Evolutionary conservation across 129 eudicot genomes (phyloP), one percentile per base, ranked within the genome.

Genomic region (Rutidosis leptorrhynchoides): DNA sequence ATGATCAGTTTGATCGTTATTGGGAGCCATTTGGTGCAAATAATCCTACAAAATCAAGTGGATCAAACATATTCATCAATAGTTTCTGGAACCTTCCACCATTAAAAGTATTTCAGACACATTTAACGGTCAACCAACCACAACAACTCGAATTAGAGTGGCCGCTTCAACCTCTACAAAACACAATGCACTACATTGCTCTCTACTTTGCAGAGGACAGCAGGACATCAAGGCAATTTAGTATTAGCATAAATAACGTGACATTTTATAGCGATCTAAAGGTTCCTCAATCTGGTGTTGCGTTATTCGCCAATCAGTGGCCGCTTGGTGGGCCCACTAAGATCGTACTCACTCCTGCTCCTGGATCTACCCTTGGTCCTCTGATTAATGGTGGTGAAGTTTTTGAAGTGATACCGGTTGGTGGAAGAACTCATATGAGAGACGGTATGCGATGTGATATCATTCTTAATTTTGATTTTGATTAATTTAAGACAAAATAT

Each of bases 1-100:
- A 89, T 72, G 97, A 94, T 75, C 73, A 29, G 65, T 94, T 80
- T 64, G 90, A 84, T 69, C 99, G 99, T 23, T 94, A 70, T 16
- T 94, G 97, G 99, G 83, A 72, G 59, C 88, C 95, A 42, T 89
- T 74, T 71, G 96, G 93, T 59, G 73, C 26, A 42, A 67, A 66
- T 46, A 82, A 65, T 71, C 85, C 89, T n/a, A 69, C 86, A 28
- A 11, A 25, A 3, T 45, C 77, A 20, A 61, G 53, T 15, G 79
- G 69, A 23, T 57, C 49, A 68, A 76, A 83, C 54, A 85, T 94
- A 64, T 69, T 82, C 10, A 77, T 86, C 64, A 74, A 86, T 62
- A 86, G 95, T 56, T 80, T 94, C 63, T 94, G 97, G 48, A 60
- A 60, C 27, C 65, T 60, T 32, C 65, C 65, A 2, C 65, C 65